Base-by-base conservation (phyloP, 208 protist genomes). In the Vickermania spadyakhi region DNA sequence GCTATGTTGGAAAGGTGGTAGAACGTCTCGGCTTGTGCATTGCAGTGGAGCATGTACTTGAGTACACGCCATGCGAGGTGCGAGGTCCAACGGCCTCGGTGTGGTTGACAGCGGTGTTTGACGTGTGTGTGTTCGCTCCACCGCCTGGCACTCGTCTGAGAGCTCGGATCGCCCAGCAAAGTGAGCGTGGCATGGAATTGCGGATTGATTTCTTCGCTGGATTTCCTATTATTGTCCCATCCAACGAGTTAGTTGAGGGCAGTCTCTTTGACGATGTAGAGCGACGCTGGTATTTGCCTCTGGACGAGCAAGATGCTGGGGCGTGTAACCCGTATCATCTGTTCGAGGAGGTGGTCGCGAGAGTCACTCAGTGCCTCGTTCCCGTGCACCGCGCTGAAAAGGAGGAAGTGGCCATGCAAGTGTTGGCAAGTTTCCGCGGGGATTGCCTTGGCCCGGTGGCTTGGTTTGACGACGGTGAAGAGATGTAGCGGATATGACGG, bases 1-100 rank as follows among this genome's bases (percentile, higher is more conserved):
- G 77, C 36, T 94, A 94, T 62, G 81, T 89, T 0, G 83, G 81
- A n/a, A 81, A 76, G 45, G 69, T 94, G 41, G 60, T 91, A 2
- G 80, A 80, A 1, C 57, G 58, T 3, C 64, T 66, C 5, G 86
- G 86, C 1, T 69, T 94, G 0, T 89, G 80, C 55, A 75, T 94
- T 0, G 86, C 83, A 11, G 72, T 94, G 18, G 70, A 70, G 11
- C 73, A 79, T 0, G 63, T 94, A 13, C 41, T 84, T 26, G 68
- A 84, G 22, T 78, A 75, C 65, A 79, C 76, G 18, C 66, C 59
- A 23, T 75, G 75, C 30, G 62, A 65, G 3, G 70, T 94, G 31
- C 68, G 73, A 0, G 83, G 81, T 1, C 52, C 72, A 0, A 67
- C 72, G 0, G 83, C 74, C n/a, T 85, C 83, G 2, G 83, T 77